Percentiles rank a stretch among this genome's conserved stretches.
Conservation (phyloP, 2,329 filamentous ascomycete species). For the Colletotrichum echinochloae region DNA sequence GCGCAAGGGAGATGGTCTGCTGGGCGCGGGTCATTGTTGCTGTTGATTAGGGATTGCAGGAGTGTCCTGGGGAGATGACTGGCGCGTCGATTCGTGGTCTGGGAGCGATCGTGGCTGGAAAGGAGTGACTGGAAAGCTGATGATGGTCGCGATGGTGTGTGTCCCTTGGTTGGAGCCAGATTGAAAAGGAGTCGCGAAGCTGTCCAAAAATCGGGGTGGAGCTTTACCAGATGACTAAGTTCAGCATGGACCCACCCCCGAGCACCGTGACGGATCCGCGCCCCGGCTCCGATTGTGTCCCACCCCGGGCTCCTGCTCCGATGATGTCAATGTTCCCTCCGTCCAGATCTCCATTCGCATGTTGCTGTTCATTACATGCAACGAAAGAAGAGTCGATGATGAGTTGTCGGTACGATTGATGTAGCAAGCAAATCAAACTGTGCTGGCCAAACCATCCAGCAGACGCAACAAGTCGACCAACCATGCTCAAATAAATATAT, state of each 20-base stretch:
- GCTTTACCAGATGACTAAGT: slow-evolving; percentile 28
- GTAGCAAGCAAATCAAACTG: background rate
- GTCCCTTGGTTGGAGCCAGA: slow-evolving; percentile 14
- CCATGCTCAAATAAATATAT: too few species aligned
- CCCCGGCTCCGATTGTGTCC: background rate
- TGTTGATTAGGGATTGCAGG: background rate
- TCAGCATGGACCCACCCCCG: background rate
- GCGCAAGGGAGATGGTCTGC: slow-evolving; percentile 88
- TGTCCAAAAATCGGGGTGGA: slow-evolving; percentile 32
- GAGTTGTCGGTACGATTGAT: background rate
- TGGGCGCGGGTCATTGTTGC: slow-evolving; percentile 90
- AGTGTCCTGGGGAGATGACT: too few species aligned
- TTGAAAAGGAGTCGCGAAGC: slow-evolving; percentile 42
- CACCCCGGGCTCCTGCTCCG: background rate
- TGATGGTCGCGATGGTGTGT: slow-evolving; percentile 24
- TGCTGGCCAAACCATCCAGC: too few species aligned
- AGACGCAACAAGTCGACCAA: too few species aligned
- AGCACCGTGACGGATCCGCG: background rate
- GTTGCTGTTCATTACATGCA: fast-evolving
- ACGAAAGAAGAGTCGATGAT: fast-evolving
- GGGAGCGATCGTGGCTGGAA: slow-evolving; percentile 15
- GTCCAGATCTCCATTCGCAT: too few species aligned
- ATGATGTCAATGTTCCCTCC: background rate
- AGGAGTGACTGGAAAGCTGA: slow-evolving; percentile 35
- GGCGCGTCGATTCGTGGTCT: background rate